Evolutionary conservation across 805 yeast genomes (phyloP).

Genomic region (Saccharomyces kudriavzevii): DNA sequence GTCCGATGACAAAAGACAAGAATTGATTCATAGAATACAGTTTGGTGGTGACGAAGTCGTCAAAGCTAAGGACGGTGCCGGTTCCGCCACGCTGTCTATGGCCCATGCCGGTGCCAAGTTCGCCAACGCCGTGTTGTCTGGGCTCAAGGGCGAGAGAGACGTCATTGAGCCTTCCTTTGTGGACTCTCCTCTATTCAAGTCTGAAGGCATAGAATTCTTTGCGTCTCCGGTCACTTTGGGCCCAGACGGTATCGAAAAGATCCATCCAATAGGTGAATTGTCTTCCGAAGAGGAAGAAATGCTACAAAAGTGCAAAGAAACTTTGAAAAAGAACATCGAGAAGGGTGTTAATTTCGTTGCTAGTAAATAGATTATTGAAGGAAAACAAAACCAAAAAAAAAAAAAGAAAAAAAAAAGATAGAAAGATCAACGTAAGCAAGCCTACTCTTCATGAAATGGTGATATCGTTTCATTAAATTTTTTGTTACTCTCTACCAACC

Average conservation of each 20-base stretch:
- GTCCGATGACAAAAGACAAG: constrained; percentile 57
- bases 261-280: constrained; percentile 71
- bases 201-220: constrained; percentile 93
- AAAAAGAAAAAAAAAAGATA: constrained; percentile 22
- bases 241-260: constrained; percentile 74
- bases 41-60: constrained; percentile 96
- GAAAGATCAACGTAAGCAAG: not conserved
- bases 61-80: constrained; percentile 88
- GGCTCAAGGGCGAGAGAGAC: constrained; percentile 55
- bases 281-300: constrained; percentile 76
- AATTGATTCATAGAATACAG: constrained; percentile 79
- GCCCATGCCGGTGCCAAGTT: constrained; percentile 84
- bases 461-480: not conserved
- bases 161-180: constrained; percentile 64
- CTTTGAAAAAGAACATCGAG: constrained; percentile 80
- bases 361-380: constrained; percentile 5
- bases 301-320: constrained; percentile 76
- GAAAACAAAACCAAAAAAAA: not conserved
- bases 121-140: constrained; percentile 56
- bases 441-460: constrained; percentile 20
- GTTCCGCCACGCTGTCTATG: constrained; percentile 90
- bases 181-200: constrained; percentile 73
- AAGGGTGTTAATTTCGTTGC: constrained; percentile 85
- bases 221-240: constrained; percentile 93
- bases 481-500: not conserved